Conservation (phyloP, 768 basidiomycete species). For the Psilocybe subaeruginosa region DNA sequence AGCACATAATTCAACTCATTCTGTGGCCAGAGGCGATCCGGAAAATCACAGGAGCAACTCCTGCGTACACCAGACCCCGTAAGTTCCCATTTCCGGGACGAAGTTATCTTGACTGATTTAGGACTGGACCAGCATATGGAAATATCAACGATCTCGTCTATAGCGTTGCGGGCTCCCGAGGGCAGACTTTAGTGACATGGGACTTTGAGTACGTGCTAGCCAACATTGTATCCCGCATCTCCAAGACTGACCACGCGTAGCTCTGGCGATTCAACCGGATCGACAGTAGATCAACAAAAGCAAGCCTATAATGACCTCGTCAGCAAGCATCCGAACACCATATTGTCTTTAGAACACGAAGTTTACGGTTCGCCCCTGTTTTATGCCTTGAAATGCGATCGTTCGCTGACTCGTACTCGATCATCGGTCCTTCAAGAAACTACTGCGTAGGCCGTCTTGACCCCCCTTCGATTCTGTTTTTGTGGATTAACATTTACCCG, state of each 20-base stretch:
- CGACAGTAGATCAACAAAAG: constrained; percentile 30
- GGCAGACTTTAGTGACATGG: constrained; percentile 38
- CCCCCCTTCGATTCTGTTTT: not conserved
- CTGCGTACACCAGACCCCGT: constrained; percentile 42
- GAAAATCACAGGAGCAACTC: constrained; percentile 35
- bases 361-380: constrained; percentile 27
- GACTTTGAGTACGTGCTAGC: constrained; percentile 34
- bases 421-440: not conserved
- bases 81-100: constrained; percentile 19
- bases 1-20: not conserved
- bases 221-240: not conserved
- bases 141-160: constrained; percentile 41
- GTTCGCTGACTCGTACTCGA: no score
- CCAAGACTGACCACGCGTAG: constrained; percentile 19
- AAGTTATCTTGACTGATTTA: no score
- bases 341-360: constrained; percentile 46
- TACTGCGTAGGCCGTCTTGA: not conserved
- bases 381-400: not conserved
- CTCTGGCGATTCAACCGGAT: constrained; percentile 40
- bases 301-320: constrained; percentile 29
- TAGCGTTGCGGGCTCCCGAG: constrained; percentile 25
- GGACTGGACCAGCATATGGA: constrained; percentile 34
- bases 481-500: not conserved
- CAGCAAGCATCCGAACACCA: constrained; percentile 31
- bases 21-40: constrained; percentile 26